Evolutionary conservation across 352 stramenopile species (phyloP), one percentile per base, ranked within the genome.

Genomic region (Phytophthora tubulina): DNA sequence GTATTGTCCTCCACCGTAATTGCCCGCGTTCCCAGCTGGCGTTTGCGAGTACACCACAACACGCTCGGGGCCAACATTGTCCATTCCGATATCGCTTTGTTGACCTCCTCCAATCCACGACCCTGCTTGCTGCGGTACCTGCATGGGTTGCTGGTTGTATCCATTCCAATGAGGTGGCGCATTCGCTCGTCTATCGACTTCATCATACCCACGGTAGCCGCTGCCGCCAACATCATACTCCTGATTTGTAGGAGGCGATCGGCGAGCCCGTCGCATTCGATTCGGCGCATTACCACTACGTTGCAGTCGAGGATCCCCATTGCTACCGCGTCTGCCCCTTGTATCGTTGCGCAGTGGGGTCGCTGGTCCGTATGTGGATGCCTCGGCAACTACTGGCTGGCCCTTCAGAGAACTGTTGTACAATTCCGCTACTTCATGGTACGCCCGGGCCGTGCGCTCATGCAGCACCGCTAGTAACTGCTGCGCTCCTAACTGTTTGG

Each of bases 401-500:
- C 57, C 59, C 56, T 91, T 88, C 30, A 78, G 53, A 3, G 73
- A 63, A 44, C 73, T 88, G 70, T 86, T 91, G 73, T 95, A 95
- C 38, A 92, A 65, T 21, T 93, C 84, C 1, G 84, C 84, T n/a
- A 95, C 78, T 59, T 91, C 75, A 32, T 85, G 49, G 44, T 93
- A 95, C 32, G 75, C 81, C 32, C 62, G 76, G 5, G 71, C 72
- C 2, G 75, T 81, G 15, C 72, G 81, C 55, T 91, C 73, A 33
- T 95, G 85, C 10, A 96, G 70, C 53, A 88, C 32, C n/a, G 76
- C 76, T 10, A 96, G 75, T 45, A 95, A 73, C 17, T 87, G 75
- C 70, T 96, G 89, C 0, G 89, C 87, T 33, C 82, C 86, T 36
- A 91, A 73, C 51, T 96, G 89, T 77, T 95, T 96, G 17, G 89